Evolutionary conservation across 768 basidiomycete species (phyloP).

Genomic region (Calocera viscosa): DNA sequence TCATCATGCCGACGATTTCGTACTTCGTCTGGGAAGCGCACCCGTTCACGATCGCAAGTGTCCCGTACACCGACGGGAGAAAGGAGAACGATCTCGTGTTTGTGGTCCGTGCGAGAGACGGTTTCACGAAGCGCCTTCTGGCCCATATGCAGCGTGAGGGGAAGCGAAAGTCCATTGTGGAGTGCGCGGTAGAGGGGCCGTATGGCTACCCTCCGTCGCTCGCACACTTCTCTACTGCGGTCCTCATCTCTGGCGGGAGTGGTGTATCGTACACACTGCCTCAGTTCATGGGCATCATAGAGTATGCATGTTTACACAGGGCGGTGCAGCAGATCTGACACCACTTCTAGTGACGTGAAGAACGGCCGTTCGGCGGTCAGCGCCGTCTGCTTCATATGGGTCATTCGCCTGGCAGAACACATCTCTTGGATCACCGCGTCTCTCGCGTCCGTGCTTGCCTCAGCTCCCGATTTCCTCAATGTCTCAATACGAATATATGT

Average conservation of each 20-base stretch:
- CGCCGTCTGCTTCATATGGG: slow-evolving; percentile 4
- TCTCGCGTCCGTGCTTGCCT: not conserved
- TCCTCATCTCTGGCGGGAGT: slow-evolving; percentile 24
- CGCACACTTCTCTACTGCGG: slow-evolving; percentile 19
- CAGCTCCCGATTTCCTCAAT: not conserved
- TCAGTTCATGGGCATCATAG: not conserved
- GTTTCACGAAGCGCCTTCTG: slow-evolving; percentile 22
- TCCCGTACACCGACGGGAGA: slow-evolving; percentile 13
- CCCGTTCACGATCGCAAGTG: slow-evolving; percentile 26
- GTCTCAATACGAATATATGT: not conserved
- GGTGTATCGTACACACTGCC: slow-evolving; percentile 8
- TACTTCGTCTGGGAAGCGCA: slow-evolving; percentile 26
- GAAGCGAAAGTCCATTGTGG: slow-evolving; percentile 13
- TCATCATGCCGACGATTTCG: slow-evolving; percentile 24
- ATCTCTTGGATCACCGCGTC: not conserved
- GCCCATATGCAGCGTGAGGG: slow-evolving; percentile 9
- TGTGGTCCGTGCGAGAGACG: slow-evolving; percentile 26
- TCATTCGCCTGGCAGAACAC: not conserved
- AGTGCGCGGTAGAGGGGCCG: slow-evolving; percentile 24
- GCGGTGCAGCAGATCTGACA: not conserved
- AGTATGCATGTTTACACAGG: not conserved
- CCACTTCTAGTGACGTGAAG: not conserved
- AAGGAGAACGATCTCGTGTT: slow-evolving; percentile 20
- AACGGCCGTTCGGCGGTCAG: not conserved
- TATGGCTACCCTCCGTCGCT: slow-evolving; percentile 20